These are phyloP conservation scores for Vitis hybrid DNA, from an alignment of 177 flowering plant genomes.

Conservation along the genomic window DNA sequence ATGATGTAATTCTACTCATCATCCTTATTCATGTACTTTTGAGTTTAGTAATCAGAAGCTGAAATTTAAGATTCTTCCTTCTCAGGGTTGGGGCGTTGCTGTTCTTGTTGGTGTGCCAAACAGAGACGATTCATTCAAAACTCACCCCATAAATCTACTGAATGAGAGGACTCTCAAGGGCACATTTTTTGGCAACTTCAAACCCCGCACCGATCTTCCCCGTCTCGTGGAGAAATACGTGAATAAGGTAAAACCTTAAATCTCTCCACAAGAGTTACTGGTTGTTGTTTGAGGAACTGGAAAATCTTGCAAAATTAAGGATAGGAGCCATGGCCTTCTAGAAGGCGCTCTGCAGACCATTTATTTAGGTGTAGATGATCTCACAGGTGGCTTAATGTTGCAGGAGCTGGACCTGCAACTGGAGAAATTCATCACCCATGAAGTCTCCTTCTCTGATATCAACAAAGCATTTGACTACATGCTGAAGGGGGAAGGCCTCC, in stretches of 20 bases:
- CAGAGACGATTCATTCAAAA: conserved; percentile 56
- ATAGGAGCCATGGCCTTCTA: not conserved
- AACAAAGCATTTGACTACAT: conserved; percentile 76
- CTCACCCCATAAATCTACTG: conserved; percentile 55
- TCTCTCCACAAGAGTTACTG: too few relatives aligned
- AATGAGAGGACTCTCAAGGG: conserved; percentile 68
- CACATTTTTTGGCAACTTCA: conserved; percentile 68
- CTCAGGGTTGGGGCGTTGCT: conserved; percentile 73
- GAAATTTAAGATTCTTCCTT: not conserved
- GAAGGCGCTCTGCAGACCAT: not conserved
- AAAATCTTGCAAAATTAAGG: too few relatives aligned
- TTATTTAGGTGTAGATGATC: too few relatives aligned
- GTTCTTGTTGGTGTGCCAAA: conserved; percentile 66
- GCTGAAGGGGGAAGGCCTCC: conserved; percentile 53
- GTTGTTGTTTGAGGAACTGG: not conserved
- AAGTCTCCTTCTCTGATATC: conserved; percentile 59
- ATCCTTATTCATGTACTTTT: not conserved
- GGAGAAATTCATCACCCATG: conserved; percentile 74
- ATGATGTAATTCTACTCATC: conserved; percentile 44
- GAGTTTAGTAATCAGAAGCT: not conserved
- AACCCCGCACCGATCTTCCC: conserved; percentile 59
- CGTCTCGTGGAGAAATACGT: conserved; percentile 55
- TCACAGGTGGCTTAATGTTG: not conserved
- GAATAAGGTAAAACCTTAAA: conserved; percentile 37
- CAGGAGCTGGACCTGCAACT: conserved; percentile 55